A percentile compares a stretch with the other conserved stretches of the same genome.
phyloP scores from a whole-genome alignment of 2,329 filamentous ascomycete species.

The Fusarium illudens region DNA sequence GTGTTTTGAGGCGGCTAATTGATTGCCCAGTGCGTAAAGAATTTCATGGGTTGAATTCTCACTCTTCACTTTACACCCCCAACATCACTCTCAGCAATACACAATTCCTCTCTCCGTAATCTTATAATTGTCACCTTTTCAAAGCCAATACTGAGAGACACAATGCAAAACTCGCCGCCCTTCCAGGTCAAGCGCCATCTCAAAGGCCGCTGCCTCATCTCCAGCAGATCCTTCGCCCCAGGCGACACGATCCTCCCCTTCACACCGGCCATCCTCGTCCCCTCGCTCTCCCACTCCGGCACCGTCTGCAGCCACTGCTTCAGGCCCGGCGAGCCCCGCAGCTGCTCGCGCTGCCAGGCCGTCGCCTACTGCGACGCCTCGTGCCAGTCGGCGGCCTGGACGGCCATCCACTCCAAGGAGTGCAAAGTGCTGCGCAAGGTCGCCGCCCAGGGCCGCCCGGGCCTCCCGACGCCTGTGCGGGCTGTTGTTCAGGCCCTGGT shows the following conservation, averaged over 20 bases:
- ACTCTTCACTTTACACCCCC: background rate
- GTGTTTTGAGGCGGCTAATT: constrained; percentile 5
- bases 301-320: constrained; percentile 62
- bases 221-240: constrained; percentile 53
- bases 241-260: constrained; percentile 59
- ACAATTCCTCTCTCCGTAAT: background rate
- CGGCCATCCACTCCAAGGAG: constrained; percentile 60
- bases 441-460: constrained; percentile 36
- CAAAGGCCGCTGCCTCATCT: constrained; percentile 58
- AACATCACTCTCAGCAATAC: background rate
- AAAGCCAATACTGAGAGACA: background rate
- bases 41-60: constrained; percentile 15
- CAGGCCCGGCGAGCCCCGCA: constrained; percentile 38
- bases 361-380: constrained; percentile 62
- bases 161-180: constrained; percentile 27
- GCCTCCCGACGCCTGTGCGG: constrained; percentile 63
- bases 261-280: constrained; percentile 55
- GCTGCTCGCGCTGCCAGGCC: constrained; percentile 63
- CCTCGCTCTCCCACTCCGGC: constrained; percentile 53
- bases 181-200: constrained; percentile 42
- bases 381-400: constrained; percentile 67
- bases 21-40: constrained; percentile 21
- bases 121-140: background rate
- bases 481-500: constrained; percentile 62
- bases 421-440: constrained; percentile 57